Conservation (phyloP, 148 eudicot genomes). For the Bassia scoparia region DNA sequence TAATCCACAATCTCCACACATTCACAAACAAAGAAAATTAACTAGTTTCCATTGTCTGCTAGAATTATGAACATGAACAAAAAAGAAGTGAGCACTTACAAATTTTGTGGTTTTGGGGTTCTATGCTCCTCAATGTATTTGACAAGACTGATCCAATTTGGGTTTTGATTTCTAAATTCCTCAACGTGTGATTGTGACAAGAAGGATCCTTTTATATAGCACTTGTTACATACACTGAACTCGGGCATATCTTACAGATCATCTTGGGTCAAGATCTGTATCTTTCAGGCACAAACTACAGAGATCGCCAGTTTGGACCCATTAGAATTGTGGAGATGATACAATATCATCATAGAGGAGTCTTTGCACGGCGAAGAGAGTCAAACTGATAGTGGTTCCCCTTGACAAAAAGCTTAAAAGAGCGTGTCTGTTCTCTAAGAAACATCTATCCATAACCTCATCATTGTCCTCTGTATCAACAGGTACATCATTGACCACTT, state of each 20-base stretch:
- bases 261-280: conserved; percentile 29
- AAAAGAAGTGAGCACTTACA: conserved; percentile 24
- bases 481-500: conserved; percentile 43
- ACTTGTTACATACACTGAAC: conserved; percentile 44
- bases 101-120: conserved; percentile 16
- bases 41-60: not conserved
- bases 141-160: too few relatives aligned
- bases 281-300: conserved; percentile 51
- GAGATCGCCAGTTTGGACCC: conserved; percentile 21
- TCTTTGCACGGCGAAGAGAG: conserved; percentile 80
- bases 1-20: not conserved
- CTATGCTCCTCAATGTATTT: conserved; percentile 15
- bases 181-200: conserved; percentile 44
- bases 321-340: conserved; percentile 55
- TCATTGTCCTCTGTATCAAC: conserved; percentile 69
- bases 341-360: conserved; percentile 83
- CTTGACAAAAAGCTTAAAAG: conserved; percentile 72
- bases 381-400: conserved; percentile 73
- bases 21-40: not conserved
- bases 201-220: conserved; percentile 43
- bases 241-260: conserved; percentile 57
- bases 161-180: conserved; percentile 12
- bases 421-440: conserved; percentile 56
- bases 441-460: conserved; percentile 42
- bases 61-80: not conserved